These are phyloP conservation scores for Ustulina deusta DNA, from an alignment of 2,329 filamentous ascomycete species.

Conservation along the genomic window DNA sequence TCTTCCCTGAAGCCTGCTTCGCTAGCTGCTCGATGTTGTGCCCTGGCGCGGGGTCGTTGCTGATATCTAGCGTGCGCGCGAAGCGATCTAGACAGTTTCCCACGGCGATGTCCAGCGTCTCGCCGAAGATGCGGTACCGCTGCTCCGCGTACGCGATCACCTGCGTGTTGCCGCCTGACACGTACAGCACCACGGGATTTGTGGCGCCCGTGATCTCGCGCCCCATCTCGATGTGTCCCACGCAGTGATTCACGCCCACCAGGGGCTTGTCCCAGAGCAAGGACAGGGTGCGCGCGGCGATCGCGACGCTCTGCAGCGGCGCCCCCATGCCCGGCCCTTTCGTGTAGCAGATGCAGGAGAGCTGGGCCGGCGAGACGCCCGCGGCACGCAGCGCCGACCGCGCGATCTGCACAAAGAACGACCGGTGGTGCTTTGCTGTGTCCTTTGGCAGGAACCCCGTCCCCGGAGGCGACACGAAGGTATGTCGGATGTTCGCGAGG, in stretches of 20 bases:
- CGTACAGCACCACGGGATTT: slow-evolving; percentile 96
- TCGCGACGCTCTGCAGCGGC: slow-evolving; percentile 85
- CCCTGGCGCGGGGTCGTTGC: slow-evolving; percentile 95
- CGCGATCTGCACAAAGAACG: slow-evolving; percentile 85
- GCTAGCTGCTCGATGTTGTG: slow-evolving; percentile 99
- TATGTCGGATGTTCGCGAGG: slow-evolving; percentile 94
- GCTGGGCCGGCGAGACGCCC: slow-evolving; percentile 68
- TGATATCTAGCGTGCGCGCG: slow-evolving; percentile 88
- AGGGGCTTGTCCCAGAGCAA: slow-evolving; percentile 90
- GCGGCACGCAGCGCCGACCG: slow-evolving; percentile 82
- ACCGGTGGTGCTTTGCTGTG: slow-evolving; percentile 90
- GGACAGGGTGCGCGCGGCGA: slow-evolving; percentile 84
- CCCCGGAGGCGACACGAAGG: slow-evolving; percentile 90
- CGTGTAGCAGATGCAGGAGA: slow-evolving; percentile 96
- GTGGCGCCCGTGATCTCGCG: slow-evolving; percentile 88
- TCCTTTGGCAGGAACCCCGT: slow-evolving; percentile 97
- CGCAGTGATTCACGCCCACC: slow-evolving; percentile 96
- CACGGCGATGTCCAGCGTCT: slow-evolving; percentile 96
- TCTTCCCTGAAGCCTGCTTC: slow-evolving; percentile 69
- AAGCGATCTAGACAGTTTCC: slow-evolving; percentile 98
- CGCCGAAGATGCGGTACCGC: slow-evolving; percentile 96
- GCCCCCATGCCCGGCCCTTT: slow-evolving; percentile 97
- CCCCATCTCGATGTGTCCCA: slow-evolving; percentile 99
- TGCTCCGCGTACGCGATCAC: slow-evolving; percentile 96
- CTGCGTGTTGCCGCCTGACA: slow-evolving; percentile 95